These are phyloP conservation scores for Sphenostylis stenocarpa DNA, from an alignment of 306 rosid genomes.

Conservation along the genomic window DNA sequence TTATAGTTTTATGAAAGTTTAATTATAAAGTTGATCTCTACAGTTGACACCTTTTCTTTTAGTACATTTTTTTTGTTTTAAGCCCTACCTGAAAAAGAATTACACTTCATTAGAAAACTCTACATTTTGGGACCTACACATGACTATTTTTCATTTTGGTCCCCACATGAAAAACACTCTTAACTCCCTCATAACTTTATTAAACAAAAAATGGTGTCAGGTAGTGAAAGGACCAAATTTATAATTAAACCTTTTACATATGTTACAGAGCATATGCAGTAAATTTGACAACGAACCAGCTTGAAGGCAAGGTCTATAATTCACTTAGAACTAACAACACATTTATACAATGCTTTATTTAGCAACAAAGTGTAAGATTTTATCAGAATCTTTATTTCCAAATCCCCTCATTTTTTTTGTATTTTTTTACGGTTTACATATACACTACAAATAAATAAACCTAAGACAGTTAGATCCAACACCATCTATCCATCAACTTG, in stretches of 20 bases:
- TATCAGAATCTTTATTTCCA: not conserved
- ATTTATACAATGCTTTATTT: constrained; percentile 2
- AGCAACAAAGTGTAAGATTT: not conserved
- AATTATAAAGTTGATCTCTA: not conserved
- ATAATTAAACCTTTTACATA: not conserved
- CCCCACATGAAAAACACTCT: not conserved
- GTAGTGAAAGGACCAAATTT: not conserved
- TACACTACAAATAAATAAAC: not conserved
- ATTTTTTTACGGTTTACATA: not conserved
- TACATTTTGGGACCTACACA: not conserved
- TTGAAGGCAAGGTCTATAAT: not conserved
- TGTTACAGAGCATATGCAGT: not conserved
- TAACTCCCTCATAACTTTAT: not conserved
- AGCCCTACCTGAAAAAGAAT: not conserved
- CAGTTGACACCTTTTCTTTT: not conserved
- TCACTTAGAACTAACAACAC: not conserved
- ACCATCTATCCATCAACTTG: not conserved
- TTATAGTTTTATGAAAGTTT: not conserved
- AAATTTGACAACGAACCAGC: not conserved
- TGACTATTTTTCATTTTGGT: not conserved
- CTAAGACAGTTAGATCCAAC: not conserved
- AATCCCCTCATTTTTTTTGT: constrained; percentile 4
- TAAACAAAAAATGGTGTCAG: not conserved
- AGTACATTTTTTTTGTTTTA: no score
- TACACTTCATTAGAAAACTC: not conserved